Conservation (phyloP, 768 basidiomycete genomes). For the Leucocoprinus leucothites region DNA sequence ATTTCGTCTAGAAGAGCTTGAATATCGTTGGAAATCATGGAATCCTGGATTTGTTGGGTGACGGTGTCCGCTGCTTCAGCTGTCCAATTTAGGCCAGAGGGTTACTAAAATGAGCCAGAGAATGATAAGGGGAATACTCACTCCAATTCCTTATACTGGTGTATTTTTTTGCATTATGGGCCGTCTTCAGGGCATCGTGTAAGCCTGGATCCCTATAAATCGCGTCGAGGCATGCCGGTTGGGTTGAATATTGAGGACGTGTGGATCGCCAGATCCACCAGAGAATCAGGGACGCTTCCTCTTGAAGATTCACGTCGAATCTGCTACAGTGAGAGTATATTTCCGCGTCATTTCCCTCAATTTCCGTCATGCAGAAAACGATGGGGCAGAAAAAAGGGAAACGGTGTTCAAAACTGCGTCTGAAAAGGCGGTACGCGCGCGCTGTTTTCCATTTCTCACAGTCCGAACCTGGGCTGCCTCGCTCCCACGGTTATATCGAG, state of each 20-base stretch:
- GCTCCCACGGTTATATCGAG: no score
- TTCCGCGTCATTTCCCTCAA: conserved; percentile 22
- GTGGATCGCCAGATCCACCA: conserved; percentile 36
- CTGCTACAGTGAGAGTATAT: conserved; percentile 27
- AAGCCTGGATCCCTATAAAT: conserved; percentile 27
- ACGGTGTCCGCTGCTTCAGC: background rate
- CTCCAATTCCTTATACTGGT: conserved; percentile 31
- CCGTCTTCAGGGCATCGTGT: conserved; percentile 30
- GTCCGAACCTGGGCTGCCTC: no score
- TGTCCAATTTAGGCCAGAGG: background rate
- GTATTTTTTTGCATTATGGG: conserved; percentile 26
- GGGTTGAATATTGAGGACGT: conserved; percentile 25
- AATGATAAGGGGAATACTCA: conserved; percentile 21
- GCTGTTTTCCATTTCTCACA: no score
- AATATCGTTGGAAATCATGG: conserved; percentile 19
- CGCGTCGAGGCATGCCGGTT: conserved; percentile 31
- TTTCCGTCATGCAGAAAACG: background rate
- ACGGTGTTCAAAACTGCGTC: background rate
- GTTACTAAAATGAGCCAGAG: background rate
- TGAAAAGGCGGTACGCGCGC: background rate
- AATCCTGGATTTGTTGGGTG: conserved; percentile 11
- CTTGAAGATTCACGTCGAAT: conserved; percentile 33
- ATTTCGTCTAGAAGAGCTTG: conserved; percentile 24
- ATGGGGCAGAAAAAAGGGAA: background rate
- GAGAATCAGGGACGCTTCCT: conserved; percentile 38